Evolutionary conservation across 2,329 filamentous ascomycete genomes (phyloP).

Genomic region (Pestalotiopsis sp.): DNA sequence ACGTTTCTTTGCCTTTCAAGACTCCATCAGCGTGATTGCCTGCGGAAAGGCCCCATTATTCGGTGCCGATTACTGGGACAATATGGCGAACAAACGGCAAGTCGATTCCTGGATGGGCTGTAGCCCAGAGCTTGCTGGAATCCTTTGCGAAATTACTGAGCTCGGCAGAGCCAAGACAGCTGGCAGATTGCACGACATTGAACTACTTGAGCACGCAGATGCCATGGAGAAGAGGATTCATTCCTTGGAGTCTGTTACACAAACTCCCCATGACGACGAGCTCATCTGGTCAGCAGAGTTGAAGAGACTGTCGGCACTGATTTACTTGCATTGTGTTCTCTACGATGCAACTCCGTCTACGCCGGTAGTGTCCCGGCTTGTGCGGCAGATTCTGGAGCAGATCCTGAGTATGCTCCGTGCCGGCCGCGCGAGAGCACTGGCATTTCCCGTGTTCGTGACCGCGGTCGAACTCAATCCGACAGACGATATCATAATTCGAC

Average conservation of each 20-base stretch:
- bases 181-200: conserved; percentile 31
- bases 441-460: conserved; percentile 46
- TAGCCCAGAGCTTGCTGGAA: conserved; percentile 46
- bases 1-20: conserved; percentile 53
- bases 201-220: conserved; percentile 35
- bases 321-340: conserved; percentile 49
- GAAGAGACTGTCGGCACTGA: conserved; percentile 43
- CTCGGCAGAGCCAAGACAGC: conserved; percentile 40
- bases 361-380: conserved; percentile 24
- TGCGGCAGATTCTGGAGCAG: conserved; percentile 36
- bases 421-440: conserved; percentile 35
- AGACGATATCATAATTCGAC: conserved; percentile 37
- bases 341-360: conserved; percentile 44
- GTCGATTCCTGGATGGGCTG: conserved; percentile 52
- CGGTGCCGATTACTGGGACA: conserved; percentile 49
- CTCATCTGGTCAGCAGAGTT: conserved; percentile 41
- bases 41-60: conserved; percentile 50
- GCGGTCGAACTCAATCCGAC: conserved; percentile 40
- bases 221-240: conserved; percentile 35
- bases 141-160: conserved; percentile 50
- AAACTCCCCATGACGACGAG: conserved; percentile 28
- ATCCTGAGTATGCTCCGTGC: conserved; percentile 36
- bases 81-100: conserved; percentile 11
- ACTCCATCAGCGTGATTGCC: conserved; percentile 52
- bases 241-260: conserved; percentile 19